phyloP scores from a whole-genome alignment of 2,329 filamentous ascomycete species.

The Trichoderma sp. region DNA sequence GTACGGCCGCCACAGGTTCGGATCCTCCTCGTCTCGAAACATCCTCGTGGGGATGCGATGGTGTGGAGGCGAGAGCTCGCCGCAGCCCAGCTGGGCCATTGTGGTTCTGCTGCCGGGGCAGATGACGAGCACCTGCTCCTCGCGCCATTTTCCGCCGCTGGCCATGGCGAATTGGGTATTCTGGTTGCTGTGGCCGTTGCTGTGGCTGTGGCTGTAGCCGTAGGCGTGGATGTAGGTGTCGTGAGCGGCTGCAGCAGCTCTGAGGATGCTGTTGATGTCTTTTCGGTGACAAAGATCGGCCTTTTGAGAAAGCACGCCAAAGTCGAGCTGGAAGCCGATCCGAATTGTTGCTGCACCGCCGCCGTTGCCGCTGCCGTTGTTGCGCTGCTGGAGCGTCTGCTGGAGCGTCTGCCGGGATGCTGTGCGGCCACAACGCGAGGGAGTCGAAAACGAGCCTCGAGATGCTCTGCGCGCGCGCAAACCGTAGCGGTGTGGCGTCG shows the following conservation, averaged over 20 bases:
- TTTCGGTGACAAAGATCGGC: background rate
- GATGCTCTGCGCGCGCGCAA: conserved; percentile 34
- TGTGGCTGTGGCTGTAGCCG: conserved; percentile 1
- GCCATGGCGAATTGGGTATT: conserved; percentile 48
- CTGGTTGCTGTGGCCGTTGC: background rate
- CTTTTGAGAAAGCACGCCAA: conserved; percentile 18
- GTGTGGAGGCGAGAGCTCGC: conserved; percentile 87
- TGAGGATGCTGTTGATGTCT: background rate
- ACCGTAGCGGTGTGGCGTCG: conserved; percentile 30
- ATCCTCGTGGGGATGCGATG: conserved; percentile 89
- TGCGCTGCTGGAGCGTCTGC: background rate
- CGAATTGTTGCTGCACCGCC: background rate
- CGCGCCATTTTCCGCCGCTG: conserved; percentile 61
- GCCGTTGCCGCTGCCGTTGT: conserved; percentile 2
- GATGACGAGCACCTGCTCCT: conserved; percentile 69
- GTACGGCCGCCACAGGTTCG: conserved; percentile 70
- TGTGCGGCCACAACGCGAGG: conserved; percentile 28
- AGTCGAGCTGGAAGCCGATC: background rate
- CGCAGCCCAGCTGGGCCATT: conserved; percentile 85
- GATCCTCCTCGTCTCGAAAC: conserved; percentile 84
- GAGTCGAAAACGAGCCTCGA: conserved; percentile 28
- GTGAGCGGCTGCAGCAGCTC: background rate
- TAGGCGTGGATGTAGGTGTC: background rate
- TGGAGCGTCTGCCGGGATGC: background rate
- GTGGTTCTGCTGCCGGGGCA: conserved; percentile 86